phyloP scores from a whole-genome alignment of 768 basidiomycete species.

The Lactarius trivialis region DNA sequence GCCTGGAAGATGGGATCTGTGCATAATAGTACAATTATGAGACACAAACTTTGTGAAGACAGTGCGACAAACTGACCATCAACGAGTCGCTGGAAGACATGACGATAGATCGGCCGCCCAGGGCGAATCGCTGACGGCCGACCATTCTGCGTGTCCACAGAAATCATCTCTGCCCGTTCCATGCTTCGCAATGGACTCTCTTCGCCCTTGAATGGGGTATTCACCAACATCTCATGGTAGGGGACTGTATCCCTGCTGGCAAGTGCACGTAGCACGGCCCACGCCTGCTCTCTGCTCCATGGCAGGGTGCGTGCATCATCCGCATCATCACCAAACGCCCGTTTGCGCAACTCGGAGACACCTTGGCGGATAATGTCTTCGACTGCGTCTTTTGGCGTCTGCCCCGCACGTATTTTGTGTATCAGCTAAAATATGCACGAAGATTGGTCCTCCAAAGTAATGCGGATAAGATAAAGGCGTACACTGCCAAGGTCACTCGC shows the following conservation, averaged over 20 bases:
- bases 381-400: slow-evolving; percentile 69
- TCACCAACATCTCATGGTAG: slow-evolving; percentile 74
- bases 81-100: slow-evolving; percentile 77
- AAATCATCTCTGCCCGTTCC: slow-evolving; percentile 86
- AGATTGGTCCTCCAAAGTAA: not conserved
- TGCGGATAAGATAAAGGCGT: slow-evolving; percentile 27
- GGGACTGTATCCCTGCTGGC: slow-evolving; percentile 65
- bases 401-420: slow-evolving; percentile 75
- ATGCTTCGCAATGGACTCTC: slow-evolving; percentile 73
- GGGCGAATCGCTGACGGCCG: slow-evolving; percentile 80
- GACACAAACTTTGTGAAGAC: slow-evolving; percentile 12
- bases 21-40: slow-evolving; percentile 8
- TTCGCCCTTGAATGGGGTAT: slow-evolving; percentile 90
- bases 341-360: slow-evolving; percentile 80
- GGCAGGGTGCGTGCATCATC: slow-evolving; percentile 79
- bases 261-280: slow-evolving; percentile 72
- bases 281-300: slow-evolving; percentile 87
- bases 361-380: slow-evolving; percentile 82
- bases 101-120: slow-evolving; percentile 85
- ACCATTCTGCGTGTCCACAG: slow-evolving; percentile 70
- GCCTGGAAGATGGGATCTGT: slow-evolving; percentile 74
- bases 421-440: slow-evolving; percentile 50
- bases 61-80: slow-evolving; percentile 44
- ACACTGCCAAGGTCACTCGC: slow-evolving; percentile 86
- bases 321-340: slow-evolving; percentile 85